phyloP scores from a whole-genome alignment of 768 basidiomycete species.

The Mycena belliarum region DNA sequence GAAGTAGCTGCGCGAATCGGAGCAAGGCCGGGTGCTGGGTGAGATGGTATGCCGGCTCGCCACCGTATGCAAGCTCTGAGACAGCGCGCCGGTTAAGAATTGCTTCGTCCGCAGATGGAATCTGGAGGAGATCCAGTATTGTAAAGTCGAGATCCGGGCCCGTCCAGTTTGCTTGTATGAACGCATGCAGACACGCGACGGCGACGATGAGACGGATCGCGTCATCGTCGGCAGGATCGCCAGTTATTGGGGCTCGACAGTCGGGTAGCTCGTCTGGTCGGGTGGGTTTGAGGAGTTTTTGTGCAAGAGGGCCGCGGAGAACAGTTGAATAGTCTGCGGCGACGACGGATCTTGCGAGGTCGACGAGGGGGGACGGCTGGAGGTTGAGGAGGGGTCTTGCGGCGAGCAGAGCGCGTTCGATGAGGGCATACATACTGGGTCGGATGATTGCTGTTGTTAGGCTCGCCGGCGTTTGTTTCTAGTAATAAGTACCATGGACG shows the following conservation, averaged over 20 bases:
- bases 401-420: too few species aligned
- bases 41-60: constrained; percentile 97
- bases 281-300: constrained; percentile 37
- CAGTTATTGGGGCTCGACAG: constrained; percentile 19
- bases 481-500: background rate
- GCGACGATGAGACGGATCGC: constrained; percentile 62
- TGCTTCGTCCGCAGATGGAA: constrained; percentile 41
- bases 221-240: constrained; percentile 48
- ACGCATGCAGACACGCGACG: constrained; percentile 83
- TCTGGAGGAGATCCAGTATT: constrained; percentile 42
- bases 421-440: too few species aligned
- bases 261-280: constrained; percentile 35
- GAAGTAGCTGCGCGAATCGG: constrained; percentile 70
- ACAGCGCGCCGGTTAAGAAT: constrained; percentile 66
- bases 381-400: too few species aligned
- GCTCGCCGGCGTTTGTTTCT: too few species aligned
- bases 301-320: constrained; percentile 47
- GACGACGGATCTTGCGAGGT: constrained; percentile 56
- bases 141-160: constrained; percentile 79
- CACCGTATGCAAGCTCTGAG: constrained; percentile 75
- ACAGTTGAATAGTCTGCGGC: constrained; percentile 60
- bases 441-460: too few species aligned
- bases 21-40: constrained; percentile 68
- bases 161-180: constrained; percentile 95
- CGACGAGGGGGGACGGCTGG: too few species aligned